phyloP scores from a whole-genome alignment of 139 green algal species.

The Nannochloris sp. region DNA sequence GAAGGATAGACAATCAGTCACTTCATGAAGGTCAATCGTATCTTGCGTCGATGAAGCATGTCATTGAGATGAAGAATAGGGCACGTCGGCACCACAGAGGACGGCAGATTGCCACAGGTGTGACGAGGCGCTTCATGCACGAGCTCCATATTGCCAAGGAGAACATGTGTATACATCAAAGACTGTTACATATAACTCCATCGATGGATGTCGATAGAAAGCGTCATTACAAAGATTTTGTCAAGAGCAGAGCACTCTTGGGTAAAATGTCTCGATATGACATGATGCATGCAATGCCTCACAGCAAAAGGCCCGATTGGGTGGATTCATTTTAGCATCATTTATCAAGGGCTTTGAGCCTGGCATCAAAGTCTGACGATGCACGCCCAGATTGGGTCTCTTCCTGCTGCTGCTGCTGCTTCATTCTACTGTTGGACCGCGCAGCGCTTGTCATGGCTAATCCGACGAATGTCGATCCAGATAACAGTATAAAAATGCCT shows the following conservation, averaged over 20 bases:
- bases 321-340: background rate
- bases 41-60: too few species aligned
- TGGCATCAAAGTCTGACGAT: background rate
- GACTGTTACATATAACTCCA: background rate
- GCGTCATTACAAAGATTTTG: background rate
- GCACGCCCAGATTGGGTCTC: background rate
- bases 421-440: background rate
- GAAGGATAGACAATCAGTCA: too few species aligned
- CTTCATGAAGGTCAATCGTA: too few species aligned
- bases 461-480: conserved; percentile 21
- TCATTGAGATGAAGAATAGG: too few species aligned
- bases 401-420: background rate
- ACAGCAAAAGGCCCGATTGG: background rate
- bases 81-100: too few species aligned
- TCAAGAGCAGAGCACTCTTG: conserved; percentile 5
- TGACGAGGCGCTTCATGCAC: background rate
- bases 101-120: background rate
- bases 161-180: conserved; percentile 13
- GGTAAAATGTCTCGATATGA: conserved; percentile 3
- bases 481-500: conserved; percentile 14
- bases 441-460: conserved; percentile 13
- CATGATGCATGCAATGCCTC: background rate
- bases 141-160: background rate
- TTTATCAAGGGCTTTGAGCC: conserved; percentile 4
- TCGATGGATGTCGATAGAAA: conserved; percentile 5